Evolutionary conservation across 2,329 filamentous ascomycete species (phyloP), one percentile per base, ranked within the genome.

Genomic region (Colletotrichum horii): DNA sequence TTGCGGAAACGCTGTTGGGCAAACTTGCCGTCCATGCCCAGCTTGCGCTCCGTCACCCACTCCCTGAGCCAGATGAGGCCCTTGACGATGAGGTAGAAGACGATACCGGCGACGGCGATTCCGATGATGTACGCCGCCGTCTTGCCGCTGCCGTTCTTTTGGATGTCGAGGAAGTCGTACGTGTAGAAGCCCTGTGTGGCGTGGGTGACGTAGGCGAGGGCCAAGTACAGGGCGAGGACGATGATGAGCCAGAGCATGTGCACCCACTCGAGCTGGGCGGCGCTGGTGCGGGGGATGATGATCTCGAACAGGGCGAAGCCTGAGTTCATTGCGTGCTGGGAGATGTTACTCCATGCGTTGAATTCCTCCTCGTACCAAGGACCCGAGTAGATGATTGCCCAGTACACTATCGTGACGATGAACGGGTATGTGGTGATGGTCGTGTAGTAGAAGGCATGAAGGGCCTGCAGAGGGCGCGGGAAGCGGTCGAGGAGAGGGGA

Each of bases 301-400:
- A 97, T 89, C 85, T 97, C 95, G 80, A 95, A 90, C n/a, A 96
- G 86, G 2, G 94, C 94, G 82, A 95, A 95, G 68, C 88, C 82
- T 64, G 90, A 89, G 86, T 97, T 97, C 69, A 97, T 85, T 24
- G 87, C 93, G 84, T 98, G 95, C 83, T 94, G 89, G 55, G 93
- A 94, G 78, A 95, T 86, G 82, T 94, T 94, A 79, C 85, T 88
- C 92, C 92, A 95, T 15, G 88, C 89, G 8, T 83, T 79, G 79
- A 91, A 94, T n/a, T 69, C 28, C 14, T 71, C 62, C 19, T 67
- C 3, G 38, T 71, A 75, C 88, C 90, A 93, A 2, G 83, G 79
- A 0, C 84, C 84, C 8, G 77, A 60, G 81, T 90, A 93, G 15
- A 95, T 84, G 8, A 93, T 81, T 8, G 79, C 89, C 94, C 94